Base-by-base conservation (phyloP, 1,284 basidiomycete genomes). In the Rhodotorula sp. region DNA sequence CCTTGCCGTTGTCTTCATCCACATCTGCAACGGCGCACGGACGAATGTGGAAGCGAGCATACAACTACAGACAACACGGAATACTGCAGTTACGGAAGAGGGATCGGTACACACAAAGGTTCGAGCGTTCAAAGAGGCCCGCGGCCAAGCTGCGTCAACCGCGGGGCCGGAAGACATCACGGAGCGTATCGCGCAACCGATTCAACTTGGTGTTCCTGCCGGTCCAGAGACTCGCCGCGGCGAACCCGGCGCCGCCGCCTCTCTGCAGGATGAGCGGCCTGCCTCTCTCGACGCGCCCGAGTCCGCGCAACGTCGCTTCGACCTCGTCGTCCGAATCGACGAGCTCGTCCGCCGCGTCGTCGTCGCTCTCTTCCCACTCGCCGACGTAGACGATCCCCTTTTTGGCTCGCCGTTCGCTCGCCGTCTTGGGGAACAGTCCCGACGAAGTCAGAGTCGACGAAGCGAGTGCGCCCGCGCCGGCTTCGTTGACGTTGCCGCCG, bases 241-340 rank as follows among this genome's bases (percentile, higher is more conserved):
- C 54, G 29, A 74, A 74, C 2, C 74, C 74, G 4, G 69, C 66
- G 0, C 72, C 72, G 4, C 72, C 72, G 1, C 74, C 74, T 6
- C 59, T n/a, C 33, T 42, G 26, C 26, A 71, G 58, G 29, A 33
- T 60, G 18, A 72, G 45, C 26, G 72, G 64, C 7, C 62, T 56
- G 12, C 65, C 64, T 10, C 58, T 17, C 37, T 51, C 57, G 26
- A 46, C 45, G 30, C 64, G 33, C 18, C 37, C 37, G 18, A 64
- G 42, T 6, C 61, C 73, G 12, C 60, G 29, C 7, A 76, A 30
- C 6, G 74, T 67, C 51, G 60, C 58, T 54, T 76, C 74, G 53
- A 76, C 72, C 53, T 76, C 74, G 33, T 76, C 74, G 44, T 74
- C 73, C 48, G 72, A 74, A 24, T 74, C 70, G 24, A 76, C 45